phyloP scores from a whole-genome alignment of 2,329 filamentous ascomycete genomes.

The Eutypella sp. region DNA sequence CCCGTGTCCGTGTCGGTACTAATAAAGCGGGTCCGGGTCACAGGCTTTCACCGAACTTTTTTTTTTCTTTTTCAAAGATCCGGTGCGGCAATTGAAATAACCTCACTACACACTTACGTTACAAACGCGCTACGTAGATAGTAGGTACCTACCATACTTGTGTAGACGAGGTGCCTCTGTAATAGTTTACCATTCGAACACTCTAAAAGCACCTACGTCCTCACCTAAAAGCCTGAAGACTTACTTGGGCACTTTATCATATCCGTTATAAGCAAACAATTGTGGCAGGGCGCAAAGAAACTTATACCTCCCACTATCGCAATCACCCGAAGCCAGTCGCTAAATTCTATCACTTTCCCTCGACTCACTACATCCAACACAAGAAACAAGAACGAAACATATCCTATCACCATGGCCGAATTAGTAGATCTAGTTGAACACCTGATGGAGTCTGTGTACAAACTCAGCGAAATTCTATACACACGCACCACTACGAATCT shows the following conservation, averaged over 20 bases:
- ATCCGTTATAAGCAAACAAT: too few species aligned
- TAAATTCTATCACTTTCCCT: background rate
- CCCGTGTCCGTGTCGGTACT: background rate
- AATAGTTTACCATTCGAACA: too few species aligned
- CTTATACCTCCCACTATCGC: too few species aligned
- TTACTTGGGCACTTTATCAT: too few species aligned
- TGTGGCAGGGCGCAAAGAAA: too few species aligned
- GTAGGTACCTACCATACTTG: too few species aligned
- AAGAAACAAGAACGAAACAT: constrained; percentile 3
- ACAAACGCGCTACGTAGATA: background rate
- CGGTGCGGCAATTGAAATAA: background rate
- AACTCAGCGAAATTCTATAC: constrained; percentile 22
- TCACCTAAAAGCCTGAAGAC: too few species aligned
- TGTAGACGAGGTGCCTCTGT: too few species aligned
- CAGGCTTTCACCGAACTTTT: background rate
- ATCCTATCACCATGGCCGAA: constrained; percentile 23
- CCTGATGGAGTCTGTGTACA: constrained; percentile 21
- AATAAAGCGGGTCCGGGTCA: background rate
- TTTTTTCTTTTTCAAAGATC: too few species aligned
- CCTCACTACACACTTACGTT: background rate
- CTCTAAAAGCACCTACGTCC: too few species aligned
- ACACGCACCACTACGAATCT: constrained; percentile 45
- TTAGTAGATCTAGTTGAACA: constrained; percentile 24
- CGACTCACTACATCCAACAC: background rate
- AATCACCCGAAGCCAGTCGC: background rate